Evolutionary conservation across 805 yeast genomes (phyloP).

Genomic region (Danielia oregonensis): DNA sequence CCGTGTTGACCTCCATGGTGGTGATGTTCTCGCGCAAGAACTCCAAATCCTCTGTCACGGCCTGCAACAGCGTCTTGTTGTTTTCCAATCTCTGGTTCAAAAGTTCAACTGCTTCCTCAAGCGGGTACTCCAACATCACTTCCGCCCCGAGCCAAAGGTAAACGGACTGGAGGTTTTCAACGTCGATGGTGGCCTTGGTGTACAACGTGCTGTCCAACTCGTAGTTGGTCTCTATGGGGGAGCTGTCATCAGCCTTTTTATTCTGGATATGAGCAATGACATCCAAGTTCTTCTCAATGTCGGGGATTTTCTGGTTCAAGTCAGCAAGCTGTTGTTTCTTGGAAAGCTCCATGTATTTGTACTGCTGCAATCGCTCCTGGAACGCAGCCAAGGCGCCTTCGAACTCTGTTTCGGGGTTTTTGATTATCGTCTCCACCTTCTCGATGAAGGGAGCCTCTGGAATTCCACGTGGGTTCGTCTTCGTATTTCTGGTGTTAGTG

Average conservation of each 20-base stretch:
- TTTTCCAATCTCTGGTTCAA: conserved; percentile 57
- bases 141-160: conserved; percentile 97
- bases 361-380: conserved; percentile 86
- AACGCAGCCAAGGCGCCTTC: conserved; percentile 66
- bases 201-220: conserved; percentile 91
- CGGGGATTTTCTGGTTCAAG: conserved; percentile 78
- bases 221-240: conserved; percentile 63
- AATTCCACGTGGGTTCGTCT: conserved; percentile 86
- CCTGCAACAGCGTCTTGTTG: conserved; percentile 55
- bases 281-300: conserved; percentile 78
- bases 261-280: conserved; percentile 59
- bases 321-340: conserved; percentile 48
- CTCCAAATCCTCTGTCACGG: conserved; percentile 80
- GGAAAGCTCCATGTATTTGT: conserved; percentile 77
- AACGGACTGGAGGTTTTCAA: conserved; percentile 55
- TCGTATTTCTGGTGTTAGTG: conserved; percentile 41
- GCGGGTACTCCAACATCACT: conserved; percentile 92
- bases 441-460: conserved; percentile 95
- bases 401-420: conserved; percentile 59
- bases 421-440: conserved; percentile 70
- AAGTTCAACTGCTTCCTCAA: conserved; percentile 79
- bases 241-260: conserved; percentile 35
- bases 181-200: conserved; percentile 72
- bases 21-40: conserved; percentile 86
- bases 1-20: conserved; percentile 96